phyloP scores from a whole-genome alignment of 306 rosid species.

The Glycine latifolia region DNA sequence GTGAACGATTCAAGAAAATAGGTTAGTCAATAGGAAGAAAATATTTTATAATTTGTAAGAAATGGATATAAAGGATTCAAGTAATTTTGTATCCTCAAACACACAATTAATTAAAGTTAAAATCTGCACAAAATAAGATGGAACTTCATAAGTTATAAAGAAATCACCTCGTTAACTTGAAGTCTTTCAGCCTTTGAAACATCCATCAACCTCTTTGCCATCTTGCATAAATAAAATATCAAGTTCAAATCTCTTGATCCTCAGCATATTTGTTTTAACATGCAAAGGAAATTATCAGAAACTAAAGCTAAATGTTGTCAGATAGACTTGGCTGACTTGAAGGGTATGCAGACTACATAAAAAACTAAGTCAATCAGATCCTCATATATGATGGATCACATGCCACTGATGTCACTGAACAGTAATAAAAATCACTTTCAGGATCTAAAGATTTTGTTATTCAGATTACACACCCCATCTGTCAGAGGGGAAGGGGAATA shows the following conservation, averaged over 20 bases:
- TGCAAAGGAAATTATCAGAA: conserved; percentile 30
- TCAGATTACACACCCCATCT: conserved; percentile 4
- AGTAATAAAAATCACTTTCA: neutral
- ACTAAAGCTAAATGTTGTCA: conserved; percentile 14
- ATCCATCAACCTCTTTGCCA: conserved; percentile 88
- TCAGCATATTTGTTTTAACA: conserved; percentile 29
- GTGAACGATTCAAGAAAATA: conserved; percentile 28
- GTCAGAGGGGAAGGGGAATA: neutral
- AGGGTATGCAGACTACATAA: conserved; percentile 4
- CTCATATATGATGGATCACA: neutral
- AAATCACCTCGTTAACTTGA: conserved; percentile 84
- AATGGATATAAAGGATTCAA: conserved; percentile 14
- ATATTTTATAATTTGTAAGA: neutral
- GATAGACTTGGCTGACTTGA: neutral
- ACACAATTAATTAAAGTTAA: conserved; percentile 29
- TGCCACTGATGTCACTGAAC: neutral
- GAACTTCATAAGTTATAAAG: conserved; percentile 26
- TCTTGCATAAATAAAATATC: conserved; percentile 60
- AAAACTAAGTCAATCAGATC: conserved; percentile 5
- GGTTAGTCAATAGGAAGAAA: neutral
- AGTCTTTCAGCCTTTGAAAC: conserved; percentile 86
- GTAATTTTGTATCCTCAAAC: conserved; percentile 29
- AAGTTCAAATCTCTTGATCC: conserved; percentile 13
- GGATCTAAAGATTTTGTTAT: neutral
- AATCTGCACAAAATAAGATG: conserved; percentile 37